Evolutionary conservation across 176 grass and related monocot species (phyloP), one percentile per base, ranked within the genome.

Genomic region (Oryza longistaminata): DNA sequence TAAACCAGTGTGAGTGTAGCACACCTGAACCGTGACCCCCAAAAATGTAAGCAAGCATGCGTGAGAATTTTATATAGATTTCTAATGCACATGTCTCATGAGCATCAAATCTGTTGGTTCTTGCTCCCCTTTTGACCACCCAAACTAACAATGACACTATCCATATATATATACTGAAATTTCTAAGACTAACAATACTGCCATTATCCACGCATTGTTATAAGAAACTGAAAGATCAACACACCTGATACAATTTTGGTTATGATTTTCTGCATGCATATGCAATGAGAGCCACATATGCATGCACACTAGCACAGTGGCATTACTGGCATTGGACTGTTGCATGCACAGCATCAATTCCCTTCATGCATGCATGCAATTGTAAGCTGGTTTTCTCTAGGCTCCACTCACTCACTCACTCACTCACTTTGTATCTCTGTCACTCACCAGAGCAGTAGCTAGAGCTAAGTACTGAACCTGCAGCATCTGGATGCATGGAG

Each of bases 21-120:
- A 86, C 44, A 72, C 78, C 78, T 90, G 88, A 85, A 81, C 34
- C 55, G 16, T 85, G 73, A 53, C 12, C 40, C 12, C 40, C 64
- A 46, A 69, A n/a, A 77, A 81, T 81, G 69, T 12, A 42, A 16
- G 48, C 17, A 42, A 22, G 48, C 37, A 72, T 67, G 26, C 64
- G 71, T 34, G 61, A 69, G 70, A 79, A 74, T 68, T 83, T 1
- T 31, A 31, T 7, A 74, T 68, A 90, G n/a, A n/a, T n/a, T 90
- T 68, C 79, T 68, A 68, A 43, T 45, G 79, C 60, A 83, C 66
- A 73, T 24, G 61, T 40, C 79, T 74, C 48, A 83, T 87, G 88
- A 87, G 35, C 19, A 73, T 86, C 79, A 83, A 49, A 77, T 78
- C 22, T 16, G n/a, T n/a, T n/a, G n/a, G n/a, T n/a, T n/a, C n/a